These are phyloP conservation scores for Dioszegia crocea DNA, from an alignment of 768 basidiomycete species.

Conservation along the genomic window DNA sequence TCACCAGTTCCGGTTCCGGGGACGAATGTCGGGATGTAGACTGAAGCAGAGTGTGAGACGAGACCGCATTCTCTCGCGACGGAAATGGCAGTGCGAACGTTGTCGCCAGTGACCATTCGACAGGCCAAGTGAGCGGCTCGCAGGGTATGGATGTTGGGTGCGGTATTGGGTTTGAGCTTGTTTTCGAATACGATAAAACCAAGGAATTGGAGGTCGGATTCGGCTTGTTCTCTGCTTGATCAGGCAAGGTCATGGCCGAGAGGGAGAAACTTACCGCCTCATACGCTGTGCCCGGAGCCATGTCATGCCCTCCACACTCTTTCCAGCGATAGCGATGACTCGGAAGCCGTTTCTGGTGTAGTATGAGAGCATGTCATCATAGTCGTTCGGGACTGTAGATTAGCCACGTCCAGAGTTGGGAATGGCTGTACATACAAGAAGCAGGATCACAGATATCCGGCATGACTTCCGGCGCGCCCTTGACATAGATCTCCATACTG, in stretches of 20 bases:
- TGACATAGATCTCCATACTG: constrained; percentile 97
- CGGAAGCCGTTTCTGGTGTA: constrained; percentile 96
- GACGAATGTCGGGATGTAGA: constrained; percentile 76
- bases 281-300: constrained; percentile 97
- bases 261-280: constrained; percentile 64
- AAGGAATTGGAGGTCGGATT: constrained; percentile 80
- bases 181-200: constrained; percentile 98
- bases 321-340: constrained; percentile 96
- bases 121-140: constrained; percentile 86
- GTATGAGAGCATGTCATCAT: constrained; percentile 90
- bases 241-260: background rate
- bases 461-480: constrained; percentile 99
- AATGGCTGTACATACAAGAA: constrained; percentile 66
- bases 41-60: constrained; percentile 79
- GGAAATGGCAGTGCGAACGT: constrained; percentile 91
- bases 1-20: constrained; percentile 58
- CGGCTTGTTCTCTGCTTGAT: constrained; percentile 76
- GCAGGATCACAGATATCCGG: constrained; percentile 83
- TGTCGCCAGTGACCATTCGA: constrained; percentile 98
- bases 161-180: constrained; percentile 86
- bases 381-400: constrained; percentile 80
- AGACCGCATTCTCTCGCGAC: constrained; percentile 91
- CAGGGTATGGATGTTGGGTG: constrained; percentile 81
- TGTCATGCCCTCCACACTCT: constrained; percentile 84
- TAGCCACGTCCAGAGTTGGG: background rate